Evolutionary conservation across 768 basidiomycete genomes (phyloP).

Genomic region (Suillus weaverae): DNA sequence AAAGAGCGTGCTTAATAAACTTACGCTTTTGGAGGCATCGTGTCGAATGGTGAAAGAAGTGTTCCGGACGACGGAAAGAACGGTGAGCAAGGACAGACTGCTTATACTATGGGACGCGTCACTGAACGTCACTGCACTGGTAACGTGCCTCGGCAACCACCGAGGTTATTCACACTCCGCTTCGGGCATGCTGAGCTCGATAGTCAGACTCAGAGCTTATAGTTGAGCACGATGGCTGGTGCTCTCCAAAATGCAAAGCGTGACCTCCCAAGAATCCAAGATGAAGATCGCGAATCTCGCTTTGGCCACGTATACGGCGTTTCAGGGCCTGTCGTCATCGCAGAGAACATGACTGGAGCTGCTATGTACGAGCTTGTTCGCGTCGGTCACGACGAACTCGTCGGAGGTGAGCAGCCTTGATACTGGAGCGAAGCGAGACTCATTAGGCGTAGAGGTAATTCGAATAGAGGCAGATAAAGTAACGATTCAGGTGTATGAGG

Average conservation of each 20-base stretch:
- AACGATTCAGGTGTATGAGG: constrained; percentile 99
- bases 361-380: constrained; percentile 99
- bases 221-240: constrained; percentile 70
- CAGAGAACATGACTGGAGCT: constrained; percentile 90
- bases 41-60: constrained; percentile 18
- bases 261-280: constrained; percentile 81
- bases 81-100: constrained; percentile 18
- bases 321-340: constrained; percentile 97
- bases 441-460: constrained; percentile 82
- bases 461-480: constrained; percentile 97
- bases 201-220: constrained; percentile 4
- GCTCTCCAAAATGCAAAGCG: constrained; percentile 89
- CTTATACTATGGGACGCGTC: constrained; percentile 37
- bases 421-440: constrained; percentile 10
- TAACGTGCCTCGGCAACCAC: constrained; percentile 29
- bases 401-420: constrained; percentile 68
- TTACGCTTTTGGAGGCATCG: constrained; percentile 95
- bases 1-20: constrained; percentile 32
- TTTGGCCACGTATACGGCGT: constrained; percentile 93
- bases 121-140: constrained; percentile 16
- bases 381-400: constrained; percentile 97
- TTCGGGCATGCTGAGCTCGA: constrained; percentile 20
- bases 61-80: constrained; percentile 23
- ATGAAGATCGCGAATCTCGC: constrained; percentile 87
- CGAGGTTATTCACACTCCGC: constrained; percentile 29